A percentile compares a stretch with the other conserved stretches of the same genome.
Evolutionary conservation across 176 grass and related monocot genomes (phyloP).

Genomic region (Musa beccarii): DNA sequence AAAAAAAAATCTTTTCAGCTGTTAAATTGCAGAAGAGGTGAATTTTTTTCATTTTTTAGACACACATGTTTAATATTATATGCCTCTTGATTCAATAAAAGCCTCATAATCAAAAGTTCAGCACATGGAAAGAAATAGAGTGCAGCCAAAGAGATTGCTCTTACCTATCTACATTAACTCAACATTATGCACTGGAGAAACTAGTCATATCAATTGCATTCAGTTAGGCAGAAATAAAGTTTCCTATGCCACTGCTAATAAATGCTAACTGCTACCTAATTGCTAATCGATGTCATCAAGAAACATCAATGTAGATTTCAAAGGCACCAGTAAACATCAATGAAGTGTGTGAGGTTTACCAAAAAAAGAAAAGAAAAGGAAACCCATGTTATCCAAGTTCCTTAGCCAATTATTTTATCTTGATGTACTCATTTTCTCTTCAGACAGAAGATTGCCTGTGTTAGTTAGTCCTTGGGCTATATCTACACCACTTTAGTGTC

Average conservation of each 20-base stretch:
- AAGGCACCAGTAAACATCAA: not conserved
- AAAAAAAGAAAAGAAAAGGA: not conserved
- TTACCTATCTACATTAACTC: not conserved
- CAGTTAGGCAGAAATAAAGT: no score
- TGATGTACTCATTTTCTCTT: not conserved
- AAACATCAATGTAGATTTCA: no score
- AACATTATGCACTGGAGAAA: not conserved
- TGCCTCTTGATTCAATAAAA: not conserved
- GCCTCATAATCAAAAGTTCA: not conserved
- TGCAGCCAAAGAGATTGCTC: not conserved
- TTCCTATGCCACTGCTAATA: no score
- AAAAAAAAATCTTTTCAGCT: not conserved
- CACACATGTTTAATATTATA: not conserved
- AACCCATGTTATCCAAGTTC: not conserved
- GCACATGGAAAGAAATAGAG: not conserved
- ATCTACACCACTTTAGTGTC: conserved; percentile 1
- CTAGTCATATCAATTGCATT: no score
- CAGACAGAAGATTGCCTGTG: not conserved
- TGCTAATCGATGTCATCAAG: no score
- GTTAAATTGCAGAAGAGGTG: not conserved
- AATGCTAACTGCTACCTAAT: no score
- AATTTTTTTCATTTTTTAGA: not conserved
- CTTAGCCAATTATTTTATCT: not conserved
- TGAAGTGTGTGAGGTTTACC: not conserved
- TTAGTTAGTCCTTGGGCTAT: not conserved